phyloP scores from a whole-genome alignment of 2,329 filamentous ascomycete genomes.

The Nannizziopsis barbatae region DNA sequence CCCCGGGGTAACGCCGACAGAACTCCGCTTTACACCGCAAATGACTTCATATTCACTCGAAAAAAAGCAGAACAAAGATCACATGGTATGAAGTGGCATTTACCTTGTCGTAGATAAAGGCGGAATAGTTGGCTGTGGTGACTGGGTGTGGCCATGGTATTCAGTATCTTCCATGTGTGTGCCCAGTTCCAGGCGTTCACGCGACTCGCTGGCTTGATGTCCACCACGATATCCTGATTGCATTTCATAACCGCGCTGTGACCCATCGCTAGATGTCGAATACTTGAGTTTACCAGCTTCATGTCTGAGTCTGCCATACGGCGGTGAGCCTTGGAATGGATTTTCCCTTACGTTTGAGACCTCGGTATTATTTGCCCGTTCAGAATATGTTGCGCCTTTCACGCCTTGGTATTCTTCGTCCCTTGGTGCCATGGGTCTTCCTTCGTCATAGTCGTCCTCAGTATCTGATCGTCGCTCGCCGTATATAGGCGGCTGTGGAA shows the following conservation, averaged over 20 bases:
- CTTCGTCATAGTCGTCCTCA: slow-evolving; percentile 15
- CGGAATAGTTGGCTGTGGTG: background rate
- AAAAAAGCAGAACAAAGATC: no score
- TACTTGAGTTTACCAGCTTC: slow-evolving; percentile 4
- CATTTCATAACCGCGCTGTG: slow-evolving; percentile 12
- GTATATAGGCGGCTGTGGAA: slow-evolving; percentile 11
- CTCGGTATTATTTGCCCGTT: slow-evolving; percentile 19
- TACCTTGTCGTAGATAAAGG: no score
- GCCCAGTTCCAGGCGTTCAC: slow-evolving; percentile 4
- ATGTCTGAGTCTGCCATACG: slow-evolving; percentile 2
- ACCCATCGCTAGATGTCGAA: slow-evolving; percentile 13
- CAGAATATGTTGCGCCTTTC: slow-evolving; percentile 11
- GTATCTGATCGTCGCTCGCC: slow-evolving; percentile 6
- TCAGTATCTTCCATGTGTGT: slow-evolving; percentile 1
- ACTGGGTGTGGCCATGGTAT: slow-evolving; percentile 4
- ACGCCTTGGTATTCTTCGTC: slow-evolving; percentile 21
- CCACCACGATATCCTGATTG: slow-evolving; percentile 10
- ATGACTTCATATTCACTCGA: no score
- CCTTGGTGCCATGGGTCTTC: slow-evolving; percentile 23
- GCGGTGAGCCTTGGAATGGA: slow-evolving; percentile 10
- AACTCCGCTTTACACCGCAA: no score
- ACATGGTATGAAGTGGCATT: no score
- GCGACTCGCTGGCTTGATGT: slow-evolving; percentile 5
- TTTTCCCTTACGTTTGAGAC: slow-evolving; percentile 3
- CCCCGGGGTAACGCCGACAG: no score